These are phyloP conservation scores for Hypericum androsaemum DNA, from an alignment of 345 rosid genomes.

Conservation along the genomic window DNA sequence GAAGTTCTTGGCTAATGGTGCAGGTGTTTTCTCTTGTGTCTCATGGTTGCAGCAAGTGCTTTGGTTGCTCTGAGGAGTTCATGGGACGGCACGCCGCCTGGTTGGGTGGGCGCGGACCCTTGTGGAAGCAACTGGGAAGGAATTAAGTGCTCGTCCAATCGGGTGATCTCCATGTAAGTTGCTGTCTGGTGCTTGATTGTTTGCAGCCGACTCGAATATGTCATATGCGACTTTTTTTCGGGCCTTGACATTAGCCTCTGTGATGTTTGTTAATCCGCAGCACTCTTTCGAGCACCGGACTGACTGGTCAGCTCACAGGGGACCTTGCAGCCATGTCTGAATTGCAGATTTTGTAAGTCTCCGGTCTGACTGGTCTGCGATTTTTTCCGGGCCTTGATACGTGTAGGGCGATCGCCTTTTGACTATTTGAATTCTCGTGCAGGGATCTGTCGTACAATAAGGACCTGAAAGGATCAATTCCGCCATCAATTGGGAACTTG, in stretches of 20 bases:
- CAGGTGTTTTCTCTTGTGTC: background rate
- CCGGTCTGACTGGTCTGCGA: conserved; percentile 1
- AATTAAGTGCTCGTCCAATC: conserved; percentile 37
- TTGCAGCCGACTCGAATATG: background rate
- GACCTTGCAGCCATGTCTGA: conserved; percentile 52
- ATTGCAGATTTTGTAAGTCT: conserved; percentile 50
- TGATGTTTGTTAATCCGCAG: conserved; percentile 31
- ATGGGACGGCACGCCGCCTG: conserved; percentile 49
- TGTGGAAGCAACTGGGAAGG: conserved; percentile 70
- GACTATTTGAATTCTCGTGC: conserved; percentile 14
- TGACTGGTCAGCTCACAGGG: conserved; percentile 45
- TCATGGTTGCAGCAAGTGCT: conserved; percentile 31
- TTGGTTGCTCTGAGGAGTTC: conserved; percentile 26
- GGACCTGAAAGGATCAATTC: conserved; percentile 55
- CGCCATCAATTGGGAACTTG: conserved; percentile 44
- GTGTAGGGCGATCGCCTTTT: background rate
- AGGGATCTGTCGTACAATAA: conserved; percentile 82
- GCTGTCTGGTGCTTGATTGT: conserved; percentile 1
- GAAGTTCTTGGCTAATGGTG: background rate
- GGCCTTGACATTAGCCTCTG: background rate
- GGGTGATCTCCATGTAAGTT: conserved; percentile 50
- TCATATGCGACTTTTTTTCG: background rate
- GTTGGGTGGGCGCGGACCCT: conserved; percentile 64
- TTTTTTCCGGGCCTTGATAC: background rate
- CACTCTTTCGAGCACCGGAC: conserved; percentile 39